phyloP scores from a whole-genome alignment of 2,329 filamentous ascomycete species.

The Mycosphaerella arachidis region DNA sequence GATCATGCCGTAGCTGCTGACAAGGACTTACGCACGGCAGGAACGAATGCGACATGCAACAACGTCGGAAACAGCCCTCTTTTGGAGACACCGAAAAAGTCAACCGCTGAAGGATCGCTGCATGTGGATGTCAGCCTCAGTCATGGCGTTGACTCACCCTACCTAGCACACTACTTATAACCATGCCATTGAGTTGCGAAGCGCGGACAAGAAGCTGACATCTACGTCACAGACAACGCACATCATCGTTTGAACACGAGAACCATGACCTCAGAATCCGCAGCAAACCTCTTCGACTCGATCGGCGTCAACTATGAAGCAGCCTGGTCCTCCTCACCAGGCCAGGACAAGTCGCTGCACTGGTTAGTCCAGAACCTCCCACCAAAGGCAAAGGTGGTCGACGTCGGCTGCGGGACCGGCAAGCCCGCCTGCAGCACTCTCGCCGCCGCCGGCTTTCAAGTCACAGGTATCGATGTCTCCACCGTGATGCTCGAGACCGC shows the following conservation, averaged over 20 bases:
- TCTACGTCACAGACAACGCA: background rate
- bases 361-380: constrained; percentile 13
- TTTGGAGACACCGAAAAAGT: background rate
- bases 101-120: background rate
- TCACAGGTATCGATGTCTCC: constrained; percentile 30
- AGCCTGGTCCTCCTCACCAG: background rate
- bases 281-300: background rate
- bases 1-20: background rate
- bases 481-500: constrained; percentile 32
- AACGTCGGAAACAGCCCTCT: background rate
- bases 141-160: background rate
- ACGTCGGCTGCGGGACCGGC: constrained; percentile 35
- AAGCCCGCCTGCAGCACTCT: constrained; percentile 29
- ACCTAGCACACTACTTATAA: background rate
- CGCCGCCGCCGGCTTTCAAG: constrained; percentile 25
- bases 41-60: background rate
- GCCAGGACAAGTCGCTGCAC: constrained; percentile 1
- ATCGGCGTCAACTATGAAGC: background rate
- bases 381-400: constrained; percentile 21
- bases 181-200: background rate
- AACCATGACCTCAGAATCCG: background rate
- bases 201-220: background rate
- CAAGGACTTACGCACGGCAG: background rate
- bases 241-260: background rate
- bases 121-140: background rate